These are phyloP conservation scores for Cairneyella variabilis DNA, from an alignment of 495 filamentous ascomycete genomes.

Conservation along the genomic window DNA sequence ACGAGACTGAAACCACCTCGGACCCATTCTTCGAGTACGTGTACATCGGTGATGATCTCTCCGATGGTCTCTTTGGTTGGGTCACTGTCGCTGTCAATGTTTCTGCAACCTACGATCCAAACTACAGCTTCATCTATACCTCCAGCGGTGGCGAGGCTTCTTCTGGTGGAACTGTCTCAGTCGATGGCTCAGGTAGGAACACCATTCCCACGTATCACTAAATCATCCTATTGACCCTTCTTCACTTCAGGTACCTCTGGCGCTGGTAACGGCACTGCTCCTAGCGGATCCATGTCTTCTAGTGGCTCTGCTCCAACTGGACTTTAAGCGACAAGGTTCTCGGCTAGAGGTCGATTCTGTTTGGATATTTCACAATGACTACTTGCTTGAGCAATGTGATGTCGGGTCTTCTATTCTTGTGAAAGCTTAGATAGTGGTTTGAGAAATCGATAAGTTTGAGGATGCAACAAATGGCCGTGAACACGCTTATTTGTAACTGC, in stretches of 20 bases:
- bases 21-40: constrained; percentile 54
- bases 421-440: too few species aligned
- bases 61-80: constrained; percentile 53
- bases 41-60: constrained; percentile 42
- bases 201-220: too few species aligned
- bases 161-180: background rate
- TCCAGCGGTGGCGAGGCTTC: constrained; percentile 9
- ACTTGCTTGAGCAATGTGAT: too few species aligned
- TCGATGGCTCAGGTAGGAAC: background rate
- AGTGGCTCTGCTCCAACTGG: background rate
- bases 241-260: too few species aligned
- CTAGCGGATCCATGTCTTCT: constrained; percentile 1
- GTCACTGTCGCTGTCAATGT: constrained; percentile 51
- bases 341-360: too few species aligned
- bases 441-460: too few species aligned
- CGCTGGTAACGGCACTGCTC: constrained; percentile 3
- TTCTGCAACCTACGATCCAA: constrained; percentile 24
- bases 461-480: too few species aligned
- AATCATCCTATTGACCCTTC: too few species aligned
- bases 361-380: too few species aligned
- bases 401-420: too few species aligned
- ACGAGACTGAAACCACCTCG: too few species aligned
- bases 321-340: background rate
- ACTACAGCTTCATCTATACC: constrained; percentile 14
- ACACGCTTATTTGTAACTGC: too few species aligned